These are phyloP conservation scores for Pichia manshurica DNA, from an alignment of 805 yeast species.

Conservation along the genomic window DNA sequence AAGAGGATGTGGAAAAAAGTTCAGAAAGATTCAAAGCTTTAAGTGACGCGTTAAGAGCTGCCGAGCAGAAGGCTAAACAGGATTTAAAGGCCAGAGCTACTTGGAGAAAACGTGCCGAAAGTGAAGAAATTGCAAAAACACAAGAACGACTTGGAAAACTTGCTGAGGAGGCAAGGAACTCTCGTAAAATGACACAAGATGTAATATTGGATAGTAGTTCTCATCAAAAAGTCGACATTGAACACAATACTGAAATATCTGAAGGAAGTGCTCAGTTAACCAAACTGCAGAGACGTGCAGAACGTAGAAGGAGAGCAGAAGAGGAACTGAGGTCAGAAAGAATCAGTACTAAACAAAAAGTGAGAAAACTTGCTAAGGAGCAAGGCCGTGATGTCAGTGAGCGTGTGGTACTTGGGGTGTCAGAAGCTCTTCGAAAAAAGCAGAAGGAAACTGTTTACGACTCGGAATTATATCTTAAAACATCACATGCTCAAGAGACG, in stretches of 20 bases:
- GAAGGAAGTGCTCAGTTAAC: slow-evolving; percentile 19
- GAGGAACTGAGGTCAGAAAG: slow-evolving; percentile 38
- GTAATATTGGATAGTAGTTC: neutral
- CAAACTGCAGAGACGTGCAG: slow-evolving; percentile 37
- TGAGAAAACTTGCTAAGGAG: slow-evolving; percentile 38
- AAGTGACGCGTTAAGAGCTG: slow-evolving; percentile 65
- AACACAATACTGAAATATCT: slow-evolving; percentile 5
- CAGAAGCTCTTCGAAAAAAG: slow-evolving; percentile 17
- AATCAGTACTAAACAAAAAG: slow-evolving; percentile 40
- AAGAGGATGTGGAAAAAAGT: slow-evolving; percentile 39
- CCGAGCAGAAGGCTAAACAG: slow-evolving; percentile 56
- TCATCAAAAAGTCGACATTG: no score
- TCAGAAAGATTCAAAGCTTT: slow-evolving; percentile 46
- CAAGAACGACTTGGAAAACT: slow-evolving; percentile 46
- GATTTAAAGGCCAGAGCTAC: slow-evolving; percentile 48
- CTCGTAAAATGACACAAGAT: neutral
- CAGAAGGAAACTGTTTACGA: slow-evolving; percentile 46
- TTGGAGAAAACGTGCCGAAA: slow-evolving; percentile 34
- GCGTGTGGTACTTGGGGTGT: slow-evolving; percentile 45
- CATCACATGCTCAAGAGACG: slow-evolving; percentile 32
- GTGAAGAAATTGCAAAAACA: slow-evolving; percentile 39
- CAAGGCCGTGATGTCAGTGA: slow-evolving; percentile 52
- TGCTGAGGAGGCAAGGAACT: slow-evolving; percentile 43
- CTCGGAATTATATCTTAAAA: slow-evolving; percentile 47
- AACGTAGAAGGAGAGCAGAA: slow-evolving; percentile 43